A percentile compares a stretch with the other conserved stretches of the same genome.
These are phyloP conservation scores for Ramichloridium luteum DNA, from an alignment of 2,329 filamentous ascomycete genomes.

Conservation along the genomic window DNA sequence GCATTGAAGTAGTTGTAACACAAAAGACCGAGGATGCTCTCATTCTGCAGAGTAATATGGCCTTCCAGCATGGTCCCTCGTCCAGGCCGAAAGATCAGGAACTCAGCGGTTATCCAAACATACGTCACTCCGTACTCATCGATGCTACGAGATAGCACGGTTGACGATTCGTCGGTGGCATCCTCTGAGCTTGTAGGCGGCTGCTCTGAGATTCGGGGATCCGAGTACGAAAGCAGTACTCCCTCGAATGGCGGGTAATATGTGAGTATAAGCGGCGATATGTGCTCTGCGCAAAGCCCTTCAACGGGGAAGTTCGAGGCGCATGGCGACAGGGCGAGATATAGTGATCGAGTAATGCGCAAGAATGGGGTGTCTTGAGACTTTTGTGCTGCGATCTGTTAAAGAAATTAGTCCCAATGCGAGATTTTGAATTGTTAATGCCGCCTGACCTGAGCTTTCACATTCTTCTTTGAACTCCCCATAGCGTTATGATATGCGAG, in stretches of 20 bases:
- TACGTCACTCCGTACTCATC: constrained; percentile 81
- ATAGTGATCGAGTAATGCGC: constrained; percentile 68
- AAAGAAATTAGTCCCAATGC: constrained; percentile 1
- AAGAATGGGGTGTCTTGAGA: constrained; percentile 71
- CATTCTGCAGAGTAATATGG: constrained; percentile 71
- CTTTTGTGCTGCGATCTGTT: too few relatives aligned
- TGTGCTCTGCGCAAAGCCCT: constrained; percentile 59
- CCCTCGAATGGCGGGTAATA: constrained; percentile 63
- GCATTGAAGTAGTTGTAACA: constrained; percentile 90
- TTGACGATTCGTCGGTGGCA: constrained; percentile 3
- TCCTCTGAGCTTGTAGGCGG: constrained; percentile 8
- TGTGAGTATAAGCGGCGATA: constrained; percentile 61
- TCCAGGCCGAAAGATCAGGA: constrained; percentile 68
- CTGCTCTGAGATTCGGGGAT: constrained; percentile 50
- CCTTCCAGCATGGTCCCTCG: constrained; percentile 66
- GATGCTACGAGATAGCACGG: constrained; percentile 36
- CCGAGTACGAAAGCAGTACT: constrained; percentile 62
- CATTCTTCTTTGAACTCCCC: neutral
- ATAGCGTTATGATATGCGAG: too few relatives aligned
- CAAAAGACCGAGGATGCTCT: constrained; percentile 77
- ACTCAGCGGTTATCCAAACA: constrained; percentile 78
- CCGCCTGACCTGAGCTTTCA: constrained; percentile 1
- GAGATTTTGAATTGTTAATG: constrained; percentile 1
- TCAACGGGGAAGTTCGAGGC: constrained; percentile 59
- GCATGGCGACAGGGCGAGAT: constrained; percentile 60